Base-by-base conservation (phyloP, 768 basidiomycete genomes). In the Epithele typhae region DNA sequence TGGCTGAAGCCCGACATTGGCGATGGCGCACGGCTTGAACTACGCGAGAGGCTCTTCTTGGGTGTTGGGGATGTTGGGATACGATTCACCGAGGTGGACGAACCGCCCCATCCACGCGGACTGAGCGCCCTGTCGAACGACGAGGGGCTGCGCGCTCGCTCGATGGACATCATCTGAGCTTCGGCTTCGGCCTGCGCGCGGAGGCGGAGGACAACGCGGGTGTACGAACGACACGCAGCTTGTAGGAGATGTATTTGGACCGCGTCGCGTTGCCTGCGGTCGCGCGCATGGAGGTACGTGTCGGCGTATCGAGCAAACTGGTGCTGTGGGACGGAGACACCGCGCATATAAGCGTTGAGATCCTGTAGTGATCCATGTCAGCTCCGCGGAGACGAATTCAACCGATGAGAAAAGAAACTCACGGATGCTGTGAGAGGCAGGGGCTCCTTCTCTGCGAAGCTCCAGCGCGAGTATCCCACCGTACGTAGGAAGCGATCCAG, bases 121-220 rank as follows among this genome's bases (percentile, higher is more conserved):
- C n/a, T n/a, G n/a, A n/a, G n/a, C n/a, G n/a, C n/a, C n/a, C n/a
- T n/a, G n/a, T n/a, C n/a, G n/a, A n/a, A n/a, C n/a, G n/a, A n/a
- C n/a, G n/a, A n/a, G 3, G 42, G 42, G 11, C 40, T 34, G 33
- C 49, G 45, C 30, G 45, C 42, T 45, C 37, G 15, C 42, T 40
- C 19, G 48, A 41, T 14, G 35, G 61, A 48, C 36, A 40, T 35
- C 24, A 57, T 50, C 30, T 54, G 59, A 9, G 62, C 63, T 41
- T 72, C 75, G 64, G 78, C 80, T 57, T 92, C 90, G 0, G 87
- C 90, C 54, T 92, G 89, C 0, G 79, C 79, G 8, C 90, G 78
- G 15, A 92, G 72, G 14, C 90, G 79, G 21, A 92, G 68, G 1
- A 92, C 78, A 4, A 92, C 78, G n/a, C 87, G 78, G 1, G 82